Conservation (phyloP, 2,329 filamentous ascomycete genomes). For the Aspergillus floridensis region DNA sequence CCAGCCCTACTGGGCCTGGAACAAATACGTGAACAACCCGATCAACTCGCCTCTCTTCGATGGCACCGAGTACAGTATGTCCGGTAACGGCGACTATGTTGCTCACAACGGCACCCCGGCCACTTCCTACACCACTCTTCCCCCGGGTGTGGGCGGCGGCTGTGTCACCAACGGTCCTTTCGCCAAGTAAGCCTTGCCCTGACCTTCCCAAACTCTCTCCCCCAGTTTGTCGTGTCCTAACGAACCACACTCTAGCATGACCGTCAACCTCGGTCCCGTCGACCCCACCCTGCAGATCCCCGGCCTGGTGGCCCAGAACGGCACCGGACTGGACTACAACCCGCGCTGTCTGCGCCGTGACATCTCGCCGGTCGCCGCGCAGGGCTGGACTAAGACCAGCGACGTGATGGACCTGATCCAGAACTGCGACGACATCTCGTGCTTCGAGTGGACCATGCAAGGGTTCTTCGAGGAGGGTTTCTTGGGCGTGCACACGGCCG, state of each 20-base stretch:
- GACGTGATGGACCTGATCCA: conserved; percentile 21
- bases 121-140: conserved; percentile 25
- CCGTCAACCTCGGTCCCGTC: conserved; percentile 32
- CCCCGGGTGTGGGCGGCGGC: conserved; percentile 26
- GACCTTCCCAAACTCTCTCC: too few species aligned
- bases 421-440: conserved; percentile 22
- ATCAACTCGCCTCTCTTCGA: conserved; percentile 34
- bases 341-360: conserved; percentile 33
- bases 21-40: conserved; percentile 32
- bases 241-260: conserved; percentile 15
- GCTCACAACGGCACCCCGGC: conserved; percentile 20
- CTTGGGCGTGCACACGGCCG: conserved; percentile 45
- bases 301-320: conserved; percentile 13
- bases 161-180: conserved; percentile 4
- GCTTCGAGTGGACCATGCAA: conserved; percentile 22
- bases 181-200: background rate
- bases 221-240: background rate
- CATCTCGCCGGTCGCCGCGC: conserved; percentile 20
- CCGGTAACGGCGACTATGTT: conserved; percentile 44
- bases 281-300: conserved; percentile 17
- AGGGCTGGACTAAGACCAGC: conserved; percentile 18
- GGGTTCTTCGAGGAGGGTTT: conserved; percentile 30
- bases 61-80: conserved; percentile 42
- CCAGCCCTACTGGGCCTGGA: conserved; percentile 42
- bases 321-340: conserved; percentile 27